Evolutionary conservation across 805 yeast genomes (phyloP), one percentile per base, ranked within the genome.

Genomic region (Kazachstania taianensis): DNA sequence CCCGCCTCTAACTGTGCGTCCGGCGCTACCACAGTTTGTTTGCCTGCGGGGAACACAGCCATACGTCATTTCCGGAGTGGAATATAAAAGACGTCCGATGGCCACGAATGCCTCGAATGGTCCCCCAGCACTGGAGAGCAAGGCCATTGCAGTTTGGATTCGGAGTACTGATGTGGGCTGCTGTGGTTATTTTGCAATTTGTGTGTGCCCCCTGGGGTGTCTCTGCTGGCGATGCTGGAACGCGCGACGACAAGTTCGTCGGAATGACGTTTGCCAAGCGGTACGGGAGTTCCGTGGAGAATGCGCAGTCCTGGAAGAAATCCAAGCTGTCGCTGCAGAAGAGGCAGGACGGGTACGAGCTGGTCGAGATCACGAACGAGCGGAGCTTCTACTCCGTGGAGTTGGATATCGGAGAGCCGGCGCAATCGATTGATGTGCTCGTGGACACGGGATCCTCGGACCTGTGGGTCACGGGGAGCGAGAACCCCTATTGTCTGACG

Each of bases 371-470:
- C 24, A 46, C 44, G 7, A 71, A 71, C 40, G 55, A 61, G 33
- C 41, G 49, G 9, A 57, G 64, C 6, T 72, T 68, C 41, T 72
- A 69, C 46, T 52, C 67, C 19, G 67, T 65, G 2, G 55, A 56
- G 13, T 22, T 56, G 27, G 43, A 45, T 20, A 36, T 69, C n/a
- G 75, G 76, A 14, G 59, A 65, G 4, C 72, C 73, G 2, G 45
- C 58, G 6, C 72, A 69, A 43, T 49, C 53, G 18, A 40, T 69
- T 13, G 58, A 59, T 7, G 67, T 69, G 6, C 53, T 65, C 23
- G 48, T 70, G 22, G 89, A 80, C 48, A 80, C 87, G 1, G 89
- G 87, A 2, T 78, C 86, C 0, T 69, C 81, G 0, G 89, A 80
- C 51, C 46, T 69, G 26, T 70, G 75, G 75, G 66, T 69, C 8